Base-by-base conservation (phyloP, 139 green algal genomes). In the Yamagishiella unicocca region DNA sequence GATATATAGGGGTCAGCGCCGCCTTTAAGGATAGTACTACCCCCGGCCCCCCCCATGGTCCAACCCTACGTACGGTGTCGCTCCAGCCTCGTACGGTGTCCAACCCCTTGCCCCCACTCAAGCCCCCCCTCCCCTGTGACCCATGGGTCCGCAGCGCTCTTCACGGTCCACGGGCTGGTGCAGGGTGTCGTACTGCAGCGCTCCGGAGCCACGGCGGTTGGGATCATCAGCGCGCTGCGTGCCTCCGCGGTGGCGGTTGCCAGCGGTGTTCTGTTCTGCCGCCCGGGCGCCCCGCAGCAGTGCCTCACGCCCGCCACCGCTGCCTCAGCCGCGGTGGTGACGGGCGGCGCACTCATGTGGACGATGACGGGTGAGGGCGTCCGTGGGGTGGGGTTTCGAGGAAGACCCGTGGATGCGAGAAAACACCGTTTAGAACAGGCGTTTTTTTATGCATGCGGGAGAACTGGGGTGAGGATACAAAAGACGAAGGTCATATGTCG, bases 141-240 rank as follows among this genome's bases (percentile, higher is more conserved):
- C n/a, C n/a, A n/a, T n/a, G n/a, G n/a, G 0, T 37, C 55, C 27
- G 29, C 58, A 78, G 75, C 85, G 24, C 62, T 85, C 6, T 85
- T 85, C 76, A 81, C 75, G 29, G 75, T 64, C 19, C 85, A 89
- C 62, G 62, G 64, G 1, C 71, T 89, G 55, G 75, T 89, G n/a
- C 85, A 89, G 75, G 85, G 75, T 5, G 62, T 54, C 4, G 85
- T 89, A 33, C 76, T 89, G 75, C 73, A 89, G 75, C 67, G 37
- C 40, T 74, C 43, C 25, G 85, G 85, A 25, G 85, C 85, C 50
- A 78, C 58, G 2, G 62, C 84, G 25, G 74, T 89, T 31, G 75
- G 84, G 5, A 58, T 89, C 19, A 71, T 79, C 22, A 74, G 53
- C 40, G 76, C 62, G 1, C 25, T 81, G 43, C 62, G 85, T 1